phyloP scores from a whole-genome alignment of 108 stramenopile species.

The Cyclotella choctawhatcheeana region DNA sequence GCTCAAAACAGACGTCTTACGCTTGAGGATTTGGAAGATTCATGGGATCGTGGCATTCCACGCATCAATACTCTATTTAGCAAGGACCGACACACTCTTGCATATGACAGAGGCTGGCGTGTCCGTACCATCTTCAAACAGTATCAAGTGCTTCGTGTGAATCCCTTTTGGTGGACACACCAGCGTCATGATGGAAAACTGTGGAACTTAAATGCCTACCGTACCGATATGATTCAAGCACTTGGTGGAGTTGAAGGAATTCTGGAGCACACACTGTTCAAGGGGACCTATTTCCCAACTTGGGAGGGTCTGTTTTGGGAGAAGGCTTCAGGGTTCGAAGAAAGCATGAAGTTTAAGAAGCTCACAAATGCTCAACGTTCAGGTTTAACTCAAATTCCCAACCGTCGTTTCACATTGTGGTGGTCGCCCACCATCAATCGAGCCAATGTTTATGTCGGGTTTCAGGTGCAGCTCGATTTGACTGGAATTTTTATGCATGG shows the following conservation, averaged over 20 bases:
- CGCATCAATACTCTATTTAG: constrained; percentile 99
- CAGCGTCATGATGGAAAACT: constrained; percentile 99
- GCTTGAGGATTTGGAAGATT: constrained; percentile 99
- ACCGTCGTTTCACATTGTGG: constrained; percentile 99
- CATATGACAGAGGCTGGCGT: constrained; percentile 99
- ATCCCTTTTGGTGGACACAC: constrained; percentile 99
- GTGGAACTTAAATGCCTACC: constrained; percentile 99
- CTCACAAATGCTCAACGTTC: constrained; percentile 98
- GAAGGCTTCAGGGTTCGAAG: constrained; percentile 98
- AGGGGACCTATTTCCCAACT: constrained; percentile 99
- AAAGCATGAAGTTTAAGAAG: constrained; percentile 99
- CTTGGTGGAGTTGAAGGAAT: constrained; percentile 99
- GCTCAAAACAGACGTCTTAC: constrained; percentile 98
- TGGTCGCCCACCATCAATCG: constrained; percentile 99
- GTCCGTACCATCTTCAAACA: constrained; percentile 97
- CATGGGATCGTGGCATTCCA: constrained; percentile 99
- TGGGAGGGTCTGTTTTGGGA: constrained; percentile 99
- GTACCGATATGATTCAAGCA: constrained; percentile 99
- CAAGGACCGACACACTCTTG: constrained; percentile 95
- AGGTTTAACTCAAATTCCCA: constrained; percentile 99
- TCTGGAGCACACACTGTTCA: constrained; percentile 99
- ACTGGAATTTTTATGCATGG: constrained; percentile 99
- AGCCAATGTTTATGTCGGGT: constrained; percentile 99
- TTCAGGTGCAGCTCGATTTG: constrained; percentile 99
- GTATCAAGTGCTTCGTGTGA: constrained; percentile 95